Evolutionary conservation across 495 filamentous ascomycete genomes (phyloP), one percentile per base, ranked within the genome.

Genomic region (Tuber melanosporum): DNA sequence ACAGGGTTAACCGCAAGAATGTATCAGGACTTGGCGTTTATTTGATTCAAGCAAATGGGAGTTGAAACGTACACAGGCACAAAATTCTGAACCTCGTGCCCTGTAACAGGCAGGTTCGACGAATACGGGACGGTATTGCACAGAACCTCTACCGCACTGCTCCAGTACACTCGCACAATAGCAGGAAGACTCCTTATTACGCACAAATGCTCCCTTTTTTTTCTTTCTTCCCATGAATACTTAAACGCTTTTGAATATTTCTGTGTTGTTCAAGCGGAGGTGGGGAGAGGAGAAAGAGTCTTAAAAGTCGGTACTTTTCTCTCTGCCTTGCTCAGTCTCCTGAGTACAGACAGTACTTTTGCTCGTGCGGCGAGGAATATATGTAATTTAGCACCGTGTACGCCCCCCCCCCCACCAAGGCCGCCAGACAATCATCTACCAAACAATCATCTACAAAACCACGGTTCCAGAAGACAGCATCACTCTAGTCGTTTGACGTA

Each of bases 1-100:
- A 9, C n/a, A 14, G 52, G 52, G n/a, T 14, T 62, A 62, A n/a
- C n/a, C 52, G 52, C 52, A 62, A 66, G 57, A 66, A 32, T 32
- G 57, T 66, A 66, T 66, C 57, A 32, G 32, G n/a, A 66, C 57
- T 66, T 66, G 57, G 57, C 57, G 57, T 66, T 66, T 66, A 66
- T 32, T 66, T 66, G n/a, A 66, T 32, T 66, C 57, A 66, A 32
- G 32, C n/a, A 32, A 66, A 66, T 32, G 0, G 57, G n/a, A 66
- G 15, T 62, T 66, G 57, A 66, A 66, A 66, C 57, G 57, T 17
- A n/a, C 52, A n/a, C 49, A 66, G 12, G 14, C 12, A 14, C 57
- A 66, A 32, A n/a, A 12, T 14, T 26, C 20, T 8, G 1, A n/a
- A 47, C 47, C 20, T 22, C 47, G n/a, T 7, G n/a, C 12, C 52